These are phyloP conservation scores for Aspergillus sclerotiicarbonarius DNA, from an alignment of 495 filamentous ascomycete species.

Conservation along the genomic window DNA sequence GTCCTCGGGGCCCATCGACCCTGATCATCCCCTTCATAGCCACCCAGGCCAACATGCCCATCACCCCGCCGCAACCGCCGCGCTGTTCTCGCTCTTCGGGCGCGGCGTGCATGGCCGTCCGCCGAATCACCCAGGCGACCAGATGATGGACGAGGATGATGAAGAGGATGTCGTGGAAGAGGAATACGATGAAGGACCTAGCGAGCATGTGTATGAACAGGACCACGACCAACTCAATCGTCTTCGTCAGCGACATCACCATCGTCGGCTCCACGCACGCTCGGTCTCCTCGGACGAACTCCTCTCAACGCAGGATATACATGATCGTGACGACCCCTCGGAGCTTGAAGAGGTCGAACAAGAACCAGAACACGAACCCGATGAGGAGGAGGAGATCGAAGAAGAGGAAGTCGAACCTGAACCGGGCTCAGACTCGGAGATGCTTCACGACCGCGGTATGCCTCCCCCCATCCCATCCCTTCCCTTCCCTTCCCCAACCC, in stretches of 20 bases:
- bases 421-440: slow-evolving; percentile 39
- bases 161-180: slow-evolving; percentile 5
- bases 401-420: slow-evolving; percentile 45
- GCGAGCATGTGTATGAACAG: slow-evolving; percentile 5
- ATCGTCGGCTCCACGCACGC: neutral
- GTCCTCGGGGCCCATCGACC: slow-evolving; percentile 31
- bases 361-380: slow-evolving; percentile 40
- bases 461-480: neutral
- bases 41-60: neutral
- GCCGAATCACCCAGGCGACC: too few relatives aligned
- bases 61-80: slow-evolving; percentile 21
- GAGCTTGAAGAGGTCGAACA: slow-evolving; percentile 23
- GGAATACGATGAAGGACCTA: neutral
- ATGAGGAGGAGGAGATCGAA: slow-evolving; percentile 40
- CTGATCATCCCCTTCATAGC: slow-evolving; percentile 19
- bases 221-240: slow-evolving; percentile 4
- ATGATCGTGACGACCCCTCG: neutral
- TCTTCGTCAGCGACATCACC: neutral
- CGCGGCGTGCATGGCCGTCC: slow-evolving; percentile 25
- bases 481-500: neutral
- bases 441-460: slow-evolving; percentile 41
- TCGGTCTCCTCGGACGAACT: too few relatives aligned
- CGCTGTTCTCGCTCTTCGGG: slow-evolving; percentile 36
- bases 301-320: too few relatives aligned
- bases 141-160: neutral